These are phyloP conservation scores for Dictyostelium firmibasis DNA, from an alignment of 78 protist species.

Conservation along the genomic window DNA sequence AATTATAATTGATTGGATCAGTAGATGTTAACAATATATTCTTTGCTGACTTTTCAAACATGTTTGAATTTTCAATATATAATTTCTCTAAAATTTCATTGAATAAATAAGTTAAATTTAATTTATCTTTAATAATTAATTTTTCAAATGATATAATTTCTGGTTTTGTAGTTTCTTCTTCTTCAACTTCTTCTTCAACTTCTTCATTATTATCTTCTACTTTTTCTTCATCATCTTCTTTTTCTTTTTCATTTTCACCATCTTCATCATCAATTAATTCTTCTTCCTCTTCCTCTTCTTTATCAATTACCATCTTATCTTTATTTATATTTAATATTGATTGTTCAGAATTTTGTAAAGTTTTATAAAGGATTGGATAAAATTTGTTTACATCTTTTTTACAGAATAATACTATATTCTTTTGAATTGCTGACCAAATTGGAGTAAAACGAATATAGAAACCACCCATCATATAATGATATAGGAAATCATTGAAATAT, in stretches of 20 bases:
- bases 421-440: slow-evolving; percentile 52
- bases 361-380: slow-evolving; percentile 43
- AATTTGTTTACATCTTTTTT: slow-evolving; percentile 13
- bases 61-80: neutral
- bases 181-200: slow-evolving; percentile 10
- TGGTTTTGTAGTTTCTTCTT: neutral
- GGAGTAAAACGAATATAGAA: slow-evolving; percentile 56
- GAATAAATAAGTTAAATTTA: neutral
- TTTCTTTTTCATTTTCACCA: neutral
- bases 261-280: slow-evolving; percentile 13
- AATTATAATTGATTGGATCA: neutral
- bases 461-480: slow-evolving; percentile 50
- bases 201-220: neutral
- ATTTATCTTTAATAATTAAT: neutral
- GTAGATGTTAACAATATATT: slow-evolving; percentile 38
- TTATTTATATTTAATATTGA: neutral
- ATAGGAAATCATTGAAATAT: neutral
- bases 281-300: neutral
- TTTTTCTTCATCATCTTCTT: neutral
- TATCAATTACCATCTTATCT: neutral
- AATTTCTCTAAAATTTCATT: slow-evolving; percentile 8
- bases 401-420: neutral
- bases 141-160: neutral
- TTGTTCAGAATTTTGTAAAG: neutral
- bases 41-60: neutral